Percentiles rank a stretch among this genome's conserved stretches.
Evolutionary conservation across 768 basidiomycete species (phyloP).

Genomic region (Boletus rex-veris): DNA sequence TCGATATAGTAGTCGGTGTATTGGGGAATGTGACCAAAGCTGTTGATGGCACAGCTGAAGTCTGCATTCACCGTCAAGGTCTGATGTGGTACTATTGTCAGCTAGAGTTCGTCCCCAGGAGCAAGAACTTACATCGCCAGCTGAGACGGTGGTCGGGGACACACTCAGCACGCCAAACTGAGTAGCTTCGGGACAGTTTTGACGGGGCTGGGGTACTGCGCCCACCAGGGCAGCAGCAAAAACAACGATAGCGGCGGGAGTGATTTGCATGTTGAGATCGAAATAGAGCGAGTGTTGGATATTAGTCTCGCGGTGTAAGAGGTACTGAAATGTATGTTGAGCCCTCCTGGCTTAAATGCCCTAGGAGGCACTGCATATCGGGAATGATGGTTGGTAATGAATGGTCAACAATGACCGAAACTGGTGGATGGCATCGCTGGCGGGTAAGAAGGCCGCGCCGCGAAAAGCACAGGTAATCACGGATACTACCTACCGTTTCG

Average conservation of each 20-base stretch:
- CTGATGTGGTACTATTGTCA: conserved; percentile 12
- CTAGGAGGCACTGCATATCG: not conserved
- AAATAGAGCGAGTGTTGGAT: not conserved
- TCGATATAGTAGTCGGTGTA: conserved; percentile 34
- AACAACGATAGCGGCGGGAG: conserved; percentile 9
- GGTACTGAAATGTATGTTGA: not conserved
- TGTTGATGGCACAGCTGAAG: conserved; percentile 27
- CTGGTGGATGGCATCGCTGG: not conserved
- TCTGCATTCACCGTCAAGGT: conserved; percentile 18
- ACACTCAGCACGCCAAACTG: conserved; percentile 18
- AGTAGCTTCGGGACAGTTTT: conserved; percentile 20
- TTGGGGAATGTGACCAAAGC: conserved; percentile 15
- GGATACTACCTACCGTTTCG: not conserved
- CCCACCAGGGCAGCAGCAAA: conserved; percentile 12
- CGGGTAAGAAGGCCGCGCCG: conserved; percentile 5
- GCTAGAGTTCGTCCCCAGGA: not conserved
- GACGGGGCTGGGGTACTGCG: conserved; percentile 20
- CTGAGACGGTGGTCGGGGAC: conserved; percentile 19
- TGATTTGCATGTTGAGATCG: conserved; percentile 17
- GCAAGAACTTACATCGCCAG: conserved; percentile 22
- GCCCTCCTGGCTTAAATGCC: conserved; percentile 10
- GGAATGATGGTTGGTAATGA: not conserved
- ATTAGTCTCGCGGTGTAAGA: not conserved
- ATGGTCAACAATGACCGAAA: not conserved
- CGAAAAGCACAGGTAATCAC: not conserved